Base-by-base conservation (phyloP, 2,329 filamentous ascomycete genomes). In the Gnomoniopsis smithogilvyi region DNA sequence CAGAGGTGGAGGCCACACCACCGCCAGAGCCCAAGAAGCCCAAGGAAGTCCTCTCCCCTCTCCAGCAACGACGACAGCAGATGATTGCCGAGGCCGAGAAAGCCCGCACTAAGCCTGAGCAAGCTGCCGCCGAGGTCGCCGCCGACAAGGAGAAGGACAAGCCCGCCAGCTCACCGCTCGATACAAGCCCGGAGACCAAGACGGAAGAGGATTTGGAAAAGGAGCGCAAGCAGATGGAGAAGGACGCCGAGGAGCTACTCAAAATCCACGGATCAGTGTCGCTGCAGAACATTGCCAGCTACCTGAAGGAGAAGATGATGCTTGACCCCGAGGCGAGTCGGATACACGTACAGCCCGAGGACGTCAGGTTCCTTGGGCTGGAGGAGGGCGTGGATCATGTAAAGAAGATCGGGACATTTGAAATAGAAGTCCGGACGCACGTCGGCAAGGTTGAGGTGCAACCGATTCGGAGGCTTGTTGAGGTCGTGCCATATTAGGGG, bases 191-290 rank as follows among this genome's bases (percentile, higher is more conserved):
- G 11, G 51, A n/a, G 17, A 51, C 46, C 38, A 48, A 41, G 22
- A 52, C 19, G 24, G 43, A 45, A 2, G 54, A 58, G 43, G 51
- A 64, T 22, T n/a, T 43, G 17, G 57, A 56, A 54, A 91, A 88
- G 75, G 54, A 51, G 43, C 58, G 54, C 34, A 59, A 36, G 53
- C 52, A 41, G 21, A 51, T 11, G n/a, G 54, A 62, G 38, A 50
- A 57, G 24, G 62, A 58, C 43, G 46, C 55, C 11, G 51, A 52
- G 50, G 55, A 61, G 46, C 26, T 49, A 12, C 53, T 61, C 21
- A 65, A 72, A 60, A 78, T 79, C 59, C 78, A 74, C 64, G 76
- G 77, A 45, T 78, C 76, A 52, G 77, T 78, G 7, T 74, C 76
- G 24, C 63, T 67, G 49, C 62, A 53, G 54, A 74, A 78, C 64